Conservation (phyloP, 345 rosid species). For the Brassica nigra region DNA sequence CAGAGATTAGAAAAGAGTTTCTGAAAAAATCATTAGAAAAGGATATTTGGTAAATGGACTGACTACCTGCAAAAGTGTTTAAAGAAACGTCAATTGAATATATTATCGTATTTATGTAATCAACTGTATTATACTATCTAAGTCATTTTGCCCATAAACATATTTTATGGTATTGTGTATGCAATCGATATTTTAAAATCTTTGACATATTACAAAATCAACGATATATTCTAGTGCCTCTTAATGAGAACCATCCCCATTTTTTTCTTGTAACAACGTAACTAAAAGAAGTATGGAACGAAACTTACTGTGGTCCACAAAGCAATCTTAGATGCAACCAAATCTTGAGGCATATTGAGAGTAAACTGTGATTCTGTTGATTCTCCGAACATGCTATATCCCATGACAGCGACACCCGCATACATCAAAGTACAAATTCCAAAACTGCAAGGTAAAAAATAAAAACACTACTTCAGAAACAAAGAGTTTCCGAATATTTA, state of each 20-base stretch:
- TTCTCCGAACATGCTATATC: conserved; percentile 90
- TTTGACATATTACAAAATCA: background rate
- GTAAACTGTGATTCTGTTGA: conserved; percentile 76
- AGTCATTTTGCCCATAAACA: background rate
- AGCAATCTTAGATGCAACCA: conserved; percentile 91
- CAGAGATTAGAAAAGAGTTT: background rate
- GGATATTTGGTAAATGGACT: conserved; percentile 96
- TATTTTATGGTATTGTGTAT: conserved; percentile 10
- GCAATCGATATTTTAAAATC: background rate
- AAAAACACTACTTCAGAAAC: background rate
- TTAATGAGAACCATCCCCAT: background rate
- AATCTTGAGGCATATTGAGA: conserved; percentile 82
- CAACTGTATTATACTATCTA: background rate
- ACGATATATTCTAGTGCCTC: background rate
- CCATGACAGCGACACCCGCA: conserved; percentile 84
- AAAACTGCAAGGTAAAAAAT: conserved; percentile 49
- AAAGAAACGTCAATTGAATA: background rate
- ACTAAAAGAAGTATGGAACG: background rate
- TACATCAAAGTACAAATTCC: conserved; percentile 71
- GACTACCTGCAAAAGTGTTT: conserved; percentile 64
- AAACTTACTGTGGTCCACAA: conserved; percentile 85
- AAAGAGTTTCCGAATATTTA: background rate
- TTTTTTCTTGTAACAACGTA: background rate
- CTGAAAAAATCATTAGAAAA: conserved; percentile 22
- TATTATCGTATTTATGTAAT: background rate